These are phyloP conservation scores for Phylloporus rhodoxanthus DNA, from an alignment of 768 basidiomycete species.

Conservation along the genomic window DNA sequence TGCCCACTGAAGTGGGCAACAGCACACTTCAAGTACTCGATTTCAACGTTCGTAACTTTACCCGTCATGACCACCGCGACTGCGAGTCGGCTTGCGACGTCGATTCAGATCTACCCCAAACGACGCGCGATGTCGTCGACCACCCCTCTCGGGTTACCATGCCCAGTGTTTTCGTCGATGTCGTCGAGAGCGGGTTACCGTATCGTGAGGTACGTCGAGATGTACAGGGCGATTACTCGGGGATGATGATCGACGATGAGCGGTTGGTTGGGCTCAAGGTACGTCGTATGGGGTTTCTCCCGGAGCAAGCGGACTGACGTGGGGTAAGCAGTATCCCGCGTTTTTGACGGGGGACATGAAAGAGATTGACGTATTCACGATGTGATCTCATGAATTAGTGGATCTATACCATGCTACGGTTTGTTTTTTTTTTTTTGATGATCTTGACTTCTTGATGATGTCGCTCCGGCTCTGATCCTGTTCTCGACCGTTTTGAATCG, in stretches of 20 bases:
- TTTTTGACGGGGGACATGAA: slow-evolving; percentile 29
- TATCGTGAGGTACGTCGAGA: slow-evolving; percentile 27
- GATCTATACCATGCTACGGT: not conserved
- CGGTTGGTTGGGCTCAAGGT: slow-evolving; percentile 39
- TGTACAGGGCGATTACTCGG: slow-evolving; percentile 28
- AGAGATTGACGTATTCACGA: slow-evolving; percentile 31
- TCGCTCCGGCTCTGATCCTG: not conserved
- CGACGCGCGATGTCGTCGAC: slow-evolving; percentile 2
- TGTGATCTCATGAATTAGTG: slow-evolving; percentile 15
- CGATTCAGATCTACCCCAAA: not conserved
- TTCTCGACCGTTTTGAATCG: not conserved
- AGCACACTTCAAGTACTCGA: slow-evolving; percentile 25
- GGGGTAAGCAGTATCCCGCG: slow-evolving; percentile 17
- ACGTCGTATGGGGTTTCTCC: slow-evolving; percentile 6
- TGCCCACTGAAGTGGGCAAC: slow-evolving; percentile 6
- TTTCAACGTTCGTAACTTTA: slow-evolving; percentile 22
- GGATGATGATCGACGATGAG: slow-evolving; percentile 41
- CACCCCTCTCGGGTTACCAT: slow-evolving; percentile 7
- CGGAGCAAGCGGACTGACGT: not conserved
- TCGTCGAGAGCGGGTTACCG: slow-evolving; percentile 28
- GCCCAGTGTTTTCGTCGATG: slow-evolving; percentile 20
- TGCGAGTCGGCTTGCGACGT: not conserved
- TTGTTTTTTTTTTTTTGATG: not conserved
- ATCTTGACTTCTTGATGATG: not conserved
- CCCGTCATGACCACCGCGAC: not conserved